Evolutionary conservation across 148 eudicot species (phyloP), one percentile per base, ranked within the genome.

Genomic region (Nepenthes gracilis): DNA sequence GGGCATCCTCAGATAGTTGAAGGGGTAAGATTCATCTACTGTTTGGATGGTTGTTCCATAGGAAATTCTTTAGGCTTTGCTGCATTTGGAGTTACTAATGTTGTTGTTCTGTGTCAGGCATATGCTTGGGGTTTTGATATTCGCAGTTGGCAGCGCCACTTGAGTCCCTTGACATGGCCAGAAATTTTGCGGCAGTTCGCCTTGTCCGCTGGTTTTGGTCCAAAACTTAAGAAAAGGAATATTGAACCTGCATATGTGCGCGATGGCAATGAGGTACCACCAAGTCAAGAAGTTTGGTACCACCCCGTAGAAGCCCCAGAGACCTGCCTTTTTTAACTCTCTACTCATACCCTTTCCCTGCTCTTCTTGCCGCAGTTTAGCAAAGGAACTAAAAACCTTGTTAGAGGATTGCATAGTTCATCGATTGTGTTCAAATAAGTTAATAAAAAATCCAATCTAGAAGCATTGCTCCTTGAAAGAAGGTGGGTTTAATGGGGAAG

Each of bases 91-190:
- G 6, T 13, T 43, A 54, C 11, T 50, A 50, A 45, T 53, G 57
- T 8, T 54, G 50, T 9, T 60, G 5, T 59, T 54, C 35, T 69
- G 67, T 63, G 56, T 71, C 83, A 91, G 97, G 97, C 96, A 54
- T 92, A 81, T 75, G 70, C 84, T 53, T 92, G 97, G 97, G 97
- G 97, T 54, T 92, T 88, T 74, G 93, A 92, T 71, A 78, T 92
- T 69, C 73, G 83, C 68, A 83, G 79, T 66, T 92, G 97, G 97
- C 87, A 87, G 72, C 64, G 70, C 54, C 95, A 83, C 81, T 77
- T 92, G 64, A 85, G 68, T 68, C 81, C 88, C 14, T 69, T 82
- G 67, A 83, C 93, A 33, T 92, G 97, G 97, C 93, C 96, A 65
- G 97, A 92, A 75, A 64, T 92, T 38, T 66, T 88, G 67, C 79